A percentile compares a stretch with the other conserved stretches of the same genome.
These are phyloP conservation scores for Phialophora tarda DNA, from an alignment of 2,329 filamentous ascomycete species.

Conservation along the genomic window DNA sequence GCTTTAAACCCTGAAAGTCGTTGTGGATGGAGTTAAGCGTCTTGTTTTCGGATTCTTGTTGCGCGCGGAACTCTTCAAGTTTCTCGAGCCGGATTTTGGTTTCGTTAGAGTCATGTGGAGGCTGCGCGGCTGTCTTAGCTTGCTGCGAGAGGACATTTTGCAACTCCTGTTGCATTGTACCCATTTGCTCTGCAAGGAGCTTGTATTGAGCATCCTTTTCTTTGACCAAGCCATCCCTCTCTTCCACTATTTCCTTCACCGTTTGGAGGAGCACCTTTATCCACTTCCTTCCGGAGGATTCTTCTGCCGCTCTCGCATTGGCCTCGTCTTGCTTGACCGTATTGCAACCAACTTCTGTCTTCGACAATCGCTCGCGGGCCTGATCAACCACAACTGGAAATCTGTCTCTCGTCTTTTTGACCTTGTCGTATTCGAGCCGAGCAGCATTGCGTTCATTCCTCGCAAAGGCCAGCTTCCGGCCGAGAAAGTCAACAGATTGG, in stretches of 20 bases:
- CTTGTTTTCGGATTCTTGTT: constrained; percentile 11
- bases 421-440: constrained; percentile 16
- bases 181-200: constrained; percentile 4
- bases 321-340: constrained; percentile 11
- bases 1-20: neutral
- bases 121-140: neutral
- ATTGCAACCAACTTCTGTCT: constrained; percentile 11
- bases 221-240: neutral
- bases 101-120: neutral
- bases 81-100: neutral
- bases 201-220: constrained; percentile 1
- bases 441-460: constrained; percentile 6
- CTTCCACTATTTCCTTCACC: constrained; percentile 1
- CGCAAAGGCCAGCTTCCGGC: constrained; percentile 8
- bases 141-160: constrained; percentile 13
- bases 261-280: constrained; percentile 14
- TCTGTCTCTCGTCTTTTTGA: constrained; percentile 1
- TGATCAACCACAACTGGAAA: constrained; percentile 28
- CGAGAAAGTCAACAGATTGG: neutral
- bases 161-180: neutral
- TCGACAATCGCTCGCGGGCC: constrained; percentile 10
- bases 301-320: constrained; percentile 4
- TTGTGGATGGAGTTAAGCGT: neutral
- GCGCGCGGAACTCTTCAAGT: neutral
- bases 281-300: neutral